These are phyloP conservation scores for Arthrobotrys megalospora DNA, from an alignment of 2,329 filamentous ascomycete species.

Conservation along the genomic window DNA sequence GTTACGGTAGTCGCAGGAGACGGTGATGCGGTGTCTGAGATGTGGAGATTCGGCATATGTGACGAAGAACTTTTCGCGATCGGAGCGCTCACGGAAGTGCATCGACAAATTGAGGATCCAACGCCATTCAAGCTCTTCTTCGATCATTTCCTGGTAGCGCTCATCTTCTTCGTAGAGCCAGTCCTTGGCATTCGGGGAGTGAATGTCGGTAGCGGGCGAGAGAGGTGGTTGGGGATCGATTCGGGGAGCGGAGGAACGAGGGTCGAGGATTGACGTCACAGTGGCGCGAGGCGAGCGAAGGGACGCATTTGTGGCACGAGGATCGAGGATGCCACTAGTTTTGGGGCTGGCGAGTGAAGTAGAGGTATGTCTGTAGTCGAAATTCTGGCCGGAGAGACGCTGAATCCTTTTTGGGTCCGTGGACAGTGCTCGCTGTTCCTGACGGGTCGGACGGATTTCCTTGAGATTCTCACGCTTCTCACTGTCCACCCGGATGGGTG, in stretches of 20 bases:
- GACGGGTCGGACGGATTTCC: slow-evolving; percentile 56
- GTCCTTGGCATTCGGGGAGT: slow-evolving; percentile 47
- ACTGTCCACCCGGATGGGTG: slow-evolving; percentile 42
- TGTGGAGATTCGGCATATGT: slow-evolving; percentile 87
- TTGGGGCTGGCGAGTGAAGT: slow-evolving; percentile 52
- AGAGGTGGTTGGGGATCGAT: slow-evolving; percentile 40
- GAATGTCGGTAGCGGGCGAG: slow-evolving; percentile 51
- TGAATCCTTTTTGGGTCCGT: slow-evolving; percentile 49
- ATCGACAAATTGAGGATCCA: slow-evolving; percentile 99
- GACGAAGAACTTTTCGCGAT: slow-evolving; percentile 97
- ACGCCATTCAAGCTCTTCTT: slow-evolving; percentile 84
- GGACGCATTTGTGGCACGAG: slow-evolving; percentile 46
- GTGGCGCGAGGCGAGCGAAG: slow-evolving; percentile 57
- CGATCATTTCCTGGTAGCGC: slow-evolving; percentile 76
- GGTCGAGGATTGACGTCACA: slow-evolving; percentile 57
- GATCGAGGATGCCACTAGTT: slow-evolving; percentile 44
- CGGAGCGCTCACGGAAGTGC: slow-evolving; percentile 94
- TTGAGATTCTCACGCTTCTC: slow-evolving; percentile 56
- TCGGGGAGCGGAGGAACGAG: slow-evolving; percentile 38
- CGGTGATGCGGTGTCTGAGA: slow-evolving; percentile 87
- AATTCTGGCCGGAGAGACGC: slow-evolving; percentile 55
- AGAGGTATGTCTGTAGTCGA: slow-evolving; percentile 56
- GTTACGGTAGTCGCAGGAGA: slow-evolving; percentile 92
- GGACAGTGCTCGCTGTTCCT: slow-evolving; percentile 58
- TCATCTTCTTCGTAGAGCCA: slow-evolving; percentile 56